A percentile compares a stretch with the other conserved stretches of the same genome.
These are phyloP conservation scores for Trypanosoma cruzi DNA, from an alignment of 208 protist species.

Conservation along the genomic window DNA sequence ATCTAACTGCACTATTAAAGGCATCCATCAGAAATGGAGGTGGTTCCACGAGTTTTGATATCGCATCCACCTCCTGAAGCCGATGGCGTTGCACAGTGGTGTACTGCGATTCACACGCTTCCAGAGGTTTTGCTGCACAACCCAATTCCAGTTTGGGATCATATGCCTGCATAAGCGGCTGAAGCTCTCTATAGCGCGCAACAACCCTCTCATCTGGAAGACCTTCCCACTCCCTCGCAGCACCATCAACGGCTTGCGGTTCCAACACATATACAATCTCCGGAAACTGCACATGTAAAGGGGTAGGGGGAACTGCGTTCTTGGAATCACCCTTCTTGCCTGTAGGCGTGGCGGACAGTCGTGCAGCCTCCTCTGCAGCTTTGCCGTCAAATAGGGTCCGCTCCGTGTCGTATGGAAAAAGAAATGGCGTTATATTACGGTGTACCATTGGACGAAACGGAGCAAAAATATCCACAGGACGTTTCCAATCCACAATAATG, in stretches of 20 bases:
- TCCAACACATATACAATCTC: constrained; percentile 74
- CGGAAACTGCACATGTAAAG: constrained; percentile 67
- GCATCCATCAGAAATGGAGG: constrained; percentile 92
- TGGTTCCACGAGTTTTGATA: constrained; percentile 52
- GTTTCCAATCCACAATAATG: constrained; percentile 53
- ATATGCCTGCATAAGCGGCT: constrained; percentile 80
- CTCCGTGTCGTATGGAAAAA: constrained; percentile 69
- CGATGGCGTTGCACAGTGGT: constrained; percentile 82
- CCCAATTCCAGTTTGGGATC: constrained; percentile 56
- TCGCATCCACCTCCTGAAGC: constrained; percentile 65
- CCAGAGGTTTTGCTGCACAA: constrained; percentile 65
- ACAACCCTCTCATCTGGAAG: constrained; percentile 39
- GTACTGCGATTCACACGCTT: constrained; percentile 75
- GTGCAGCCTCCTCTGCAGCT: constrained; percentile 35
- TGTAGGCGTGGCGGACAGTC: not conserved
- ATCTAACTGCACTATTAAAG: constrained; percentile 84
- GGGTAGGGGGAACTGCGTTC: constrained; percentile 20
- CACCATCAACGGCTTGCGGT: constrained; percentile 43
- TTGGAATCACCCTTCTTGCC: constrained; percentile 30
- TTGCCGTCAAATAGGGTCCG: constrained; percentile 41
- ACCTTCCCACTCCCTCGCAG: constrained; percentile 35
- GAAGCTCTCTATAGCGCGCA: constrained; percentile 59
- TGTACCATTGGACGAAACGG: constrained; percentile 93
- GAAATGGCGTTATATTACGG: constrained; percentile 79
- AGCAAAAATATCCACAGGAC: constrained; percentile 65